Evolutionary conservation across 345 rosid species (phyloP).

Genomic region (Salix koriyanagi): DNA sequence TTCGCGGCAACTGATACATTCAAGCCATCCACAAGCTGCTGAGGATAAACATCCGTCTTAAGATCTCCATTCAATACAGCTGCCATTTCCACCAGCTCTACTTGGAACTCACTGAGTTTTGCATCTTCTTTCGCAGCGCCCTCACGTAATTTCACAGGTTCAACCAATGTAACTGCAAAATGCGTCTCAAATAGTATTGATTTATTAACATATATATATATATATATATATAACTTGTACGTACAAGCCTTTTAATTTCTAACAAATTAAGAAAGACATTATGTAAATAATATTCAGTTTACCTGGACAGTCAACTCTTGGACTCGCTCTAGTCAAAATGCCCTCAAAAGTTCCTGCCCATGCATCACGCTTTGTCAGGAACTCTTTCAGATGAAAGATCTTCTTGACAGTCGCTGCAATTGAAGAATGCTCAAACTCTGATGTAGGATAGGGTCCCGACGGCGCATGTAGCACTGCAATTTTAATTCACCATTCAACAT

Average conservation of each 20-base stretch:
- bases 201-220: neutral
- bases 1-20: conserved; percentile 46
- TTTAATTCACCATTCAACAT: neutral
- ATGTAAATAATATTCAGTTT: neutral
- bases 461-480: conserved; percentile 74
- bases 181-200: neutral
- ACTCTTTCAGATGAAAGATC: conserved; percentile 66
- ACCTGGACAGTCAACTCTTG: conserved; percentile 83
- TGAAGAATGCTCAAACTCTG: conserved; percentile 85
- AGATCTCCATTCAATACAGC: conserved; percentile 58
- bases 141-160: conserved; percentile 39
- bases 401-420: conserved; percentile 74
- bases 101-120: conserved; percentile 59
- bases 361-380: conserved; percentile 78
- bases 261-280: neutral
- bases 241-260: neutral
- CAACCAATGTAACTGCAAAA: conserved; percentile 42
- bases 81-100: conserved; percentile 61
- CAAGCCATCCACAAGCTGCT: conserved; percentile 55
- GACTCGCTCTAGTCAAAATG: conserved; percentile 50
- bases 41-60: conserved; percentile 37
- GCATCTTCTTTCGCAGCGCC: conserved; percentile 41
- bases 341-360: conserved; percentile 83
- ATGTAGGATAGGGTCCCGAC: conserved; percentile 62
- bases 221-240: neutral